Base-by-base conservation (phyloP, 1,284 basidiomycete species). In the Apiotrichum sp. region DNA sequence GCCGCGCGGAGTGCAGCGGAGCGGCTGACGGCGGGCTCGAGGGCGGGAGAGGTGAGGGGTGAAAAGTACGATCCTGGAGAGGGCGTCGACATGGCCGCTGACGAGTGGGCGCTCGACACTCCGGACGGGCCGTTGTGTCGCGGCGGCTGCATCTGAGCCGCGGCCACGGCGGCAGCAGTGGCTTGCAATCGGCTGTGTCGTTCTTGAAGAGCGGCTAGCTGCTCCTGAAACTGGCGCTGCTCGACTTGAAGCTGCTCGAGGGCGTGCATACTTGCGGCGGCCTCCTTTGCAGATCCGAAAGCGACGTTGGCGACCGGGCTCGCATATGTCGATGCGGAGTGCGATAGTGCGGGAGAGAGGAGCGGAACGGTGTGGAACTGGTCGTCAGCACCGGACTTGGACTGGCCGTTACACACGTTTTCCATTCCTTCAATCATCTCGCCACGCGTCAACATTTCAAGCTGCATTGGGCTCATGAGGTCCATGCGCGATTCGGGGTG, bases 41-140 rank as follows among this genome's bases (percentile, higher is more conserved):
- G 73, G 1, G 82, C 82, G 0, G 82, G 83, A 6, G 81, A 82
- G 1, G 81, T 81, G 41, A 83, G 68, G 1, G 82, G 82, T 3
- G 82, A 81, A 65, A 83, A 81, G 66, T 80, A 79, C 38, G 56
- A 49, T 8, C 80, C 79, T 1, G 70, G 68, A 2, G 61, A 66
- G 35, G 64, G 66, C 8, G 62, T 69, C 31, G 34, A 58, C 36
- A 57, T 56, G 4, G 39, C 50, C 11, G 60, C 61, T 8, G 43
- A 50, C 33, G 57, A 62, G 39, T 62, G 60, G 8, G 59, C 33
- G 22, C 49, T 22, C 4, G 44, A 46, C 13, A 40, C 38, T 4
- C 65, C 68, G 0, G 67, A 66, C 0, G 66, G 65, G 8, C 64
- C 55, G 34, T 54, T 63, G 2, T 59, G 57, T 41, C 65, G 50